Conservation (phyloP, 179 eudicot genomes). For the Patellifolia procumbens region DNA sequence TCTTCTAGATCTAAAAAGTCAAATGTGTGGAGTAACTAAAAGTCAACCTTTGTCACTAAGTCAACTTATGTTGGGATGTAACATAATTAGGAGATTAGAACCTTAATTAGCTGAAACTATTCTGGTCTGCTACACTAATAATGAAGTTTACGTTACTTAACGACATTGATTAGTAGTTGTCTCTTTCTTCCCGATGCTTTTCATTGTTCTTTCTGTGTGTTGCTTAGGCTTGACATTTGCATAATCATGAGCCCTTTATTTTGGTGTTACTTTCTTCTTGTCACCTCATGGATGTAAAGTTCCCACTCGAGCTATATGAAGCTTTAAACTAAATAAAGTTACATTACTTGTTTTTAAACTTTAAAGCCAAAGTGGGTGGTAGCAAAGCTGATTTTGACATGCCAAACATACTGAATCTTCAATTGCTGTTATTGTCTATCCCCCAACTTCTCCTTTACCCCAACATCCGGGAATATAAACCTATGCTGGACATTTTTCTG, state of each 20-base stretch:
- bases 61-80: conserved; percentile 7
- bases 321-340: background rate
- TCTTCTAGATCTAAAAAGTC: conserved; percentile 3
- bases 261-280: conserved; percentile 8
- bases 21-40: conserved; percentile 17
- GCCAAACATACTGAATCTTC: background rate
- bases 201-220: background rate
- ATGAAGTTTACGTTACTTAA: conserved; percentile 14
- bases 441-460: too few relatives aligned
- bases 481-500: background rate
- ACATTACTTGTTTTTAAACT: background rate
- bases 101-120: background rate
- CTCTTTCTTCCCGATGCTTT: background rate
- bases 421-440: background rate
- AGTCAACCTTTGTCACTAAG: conserved; percentile 19
- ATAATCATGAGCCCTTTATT: conserved; percentile 12
- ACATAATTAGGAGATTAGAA: conserved; percentile 14
- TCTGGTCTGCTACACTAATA: conserved; percentile 13
- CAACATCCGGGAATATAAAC: background rate
- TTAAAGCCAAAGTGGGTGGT: background rate
- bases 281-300: background rate
- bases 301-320: conserved; percentile 1
- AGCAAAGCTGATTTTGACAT: background rate
- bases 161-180: conserved; percentile 9
- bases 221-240: conserved; percentile 2